Base-by-base conservation (phyloP, 164 flowering plant species). In the Hamamelis virginiana region DNA sequence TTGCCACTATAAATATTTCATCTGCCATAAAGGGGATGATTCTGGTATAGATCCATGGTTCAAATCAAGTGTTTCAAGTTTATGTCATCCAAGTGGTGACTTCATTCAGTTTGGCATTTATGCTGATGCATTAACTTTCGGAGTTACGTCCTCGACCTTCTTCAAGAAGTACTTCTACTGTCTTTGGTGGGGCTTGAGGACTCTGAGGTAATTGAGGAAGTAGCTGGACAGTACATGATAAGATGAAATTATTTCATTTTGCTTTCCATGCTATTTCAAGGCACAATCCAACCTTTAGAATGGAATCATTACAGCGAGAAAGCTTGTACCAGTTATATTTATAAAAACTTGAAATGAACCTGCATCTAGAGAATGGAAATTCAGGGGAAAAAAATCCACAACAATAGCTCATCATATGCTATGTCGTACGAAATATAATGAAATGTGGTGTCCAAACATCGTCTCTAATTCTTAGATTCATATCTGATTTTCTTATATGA, bases 151-250 rank as follows among this genome's bases (percentile, higher is more conserved):
- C 8, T 55, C 86, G 0, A 46, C 16, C 1, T 89, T 91, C 76
- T 48, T 86, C 68, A 71, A 63, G 62, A 91, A 87, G 75, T 91
- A 85, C 78, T 85, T 77, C 72, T 93, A 85, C 74, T 87, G 92
- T 66, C 80, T 91, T n/a, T 92, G 96, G 94, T 90, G 92, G 94
- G 97, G 93, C 1, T 53, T 87, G 58, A 79, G 74, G 62, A 86
- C 80, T 69, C 72, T 89, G 41, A 89, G 91, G 95, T 88, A 76
- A 73, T 41, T 55, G 52, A 5, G 11, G 1, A 3, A 21, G 50
- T 9, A 9, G 5, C 25, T 58, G 38, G 5, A 23, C 33, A 59
- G 38, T 43, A 28, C 13, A 22, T 50, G 5, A 15, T n/a, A n/a
- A 62, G 4, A 57, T 12, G 50, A 18, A 18, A n/a, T 38, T 41